Evolutionary conservation across 192 early-diverging fungal genomes (phyloP).

Genomic region (Chytriomyces sp.): DNA sequence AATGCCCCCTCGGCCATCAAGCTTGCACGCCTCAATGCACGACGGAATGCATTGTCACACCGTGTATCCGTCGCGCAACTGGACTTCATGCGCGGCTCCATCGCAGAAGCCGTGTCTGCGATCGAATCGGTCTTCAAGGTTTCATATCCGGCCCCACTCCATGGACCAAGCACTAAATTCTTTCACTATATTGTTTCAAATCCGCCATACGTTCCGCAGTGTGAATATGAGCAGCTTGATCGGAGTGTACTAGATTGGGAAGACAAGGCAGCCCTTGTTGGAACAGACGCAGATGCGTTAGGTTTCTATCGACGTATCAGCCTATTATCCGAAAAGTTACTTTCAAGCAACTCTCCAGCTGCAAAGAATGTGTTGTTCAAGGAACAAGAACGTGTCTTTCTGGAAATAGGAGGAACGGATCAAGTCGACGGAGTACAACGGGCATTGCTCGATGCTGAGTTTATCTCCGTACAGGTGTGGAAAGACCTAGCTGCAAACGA

Average conservation of each 20-base stretch:
- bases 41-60: constrained; percentile 12
- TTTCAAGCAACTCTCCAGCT: constrained; percentile 13
- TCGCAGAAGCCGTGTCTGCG: neutral
- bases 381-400: neutral
- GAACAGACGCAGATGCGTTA: constrained; percentile 57
- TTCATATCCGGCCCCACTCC: neutral
- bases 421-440: neutral
- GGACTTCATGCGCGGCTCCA: neutral
- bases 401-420: neutral
- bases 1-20: constrained; percentile 62
- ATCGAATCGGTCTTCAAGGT: neutral
- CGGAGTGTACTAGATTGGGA: constrained; percentile 86
- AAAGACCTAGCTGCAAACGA: neutral
- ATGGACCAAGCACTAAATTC: neutral
- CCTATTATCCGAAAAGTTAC: constrained; percentile 37
- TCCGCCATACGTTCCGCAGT: constrained; percentile 83
- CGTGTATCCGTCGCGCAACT: neutral
- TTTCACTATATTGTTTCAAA: constrained; percentile 81
- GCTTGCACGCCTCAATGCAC: constrained; percentile 55
- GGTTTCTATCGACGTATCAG: constrained; percentile 63
- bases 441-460: neutral
- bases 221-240: constrained; percentile 69
- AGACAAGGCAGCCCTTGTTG: constrained; percentile 73
- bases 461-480: neutral
- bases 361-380: too few relatives aligned